Percentiles rank a stretch among this genome's conserved stretches.
phyloP scores from a whole-genome alignment of 2,329 filamentous ascomycete genomes.

The Aureobasidium uvarum region DNA sequence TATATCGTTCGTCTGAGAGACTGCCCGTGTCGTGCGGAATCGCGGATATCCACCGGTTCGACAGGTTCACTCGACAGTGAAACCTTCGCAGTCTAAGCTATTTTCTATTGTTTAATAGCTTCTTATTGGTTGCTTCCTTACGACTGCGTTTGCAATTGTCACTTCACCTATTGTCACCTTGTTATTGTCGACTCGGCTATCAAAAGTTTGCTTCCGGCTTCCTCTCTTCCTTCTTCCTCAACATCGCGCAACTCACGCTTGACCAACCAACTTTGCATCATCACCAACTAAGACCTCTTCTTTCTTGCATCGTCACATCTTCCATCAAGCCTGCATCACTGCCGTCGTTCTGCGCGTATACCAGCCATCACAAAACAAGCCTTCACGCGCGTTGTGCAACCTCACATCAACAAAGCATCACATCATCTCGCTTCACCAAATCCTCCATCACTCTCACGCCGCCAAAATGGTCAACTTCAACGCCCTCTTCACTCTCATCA shows the following conservation, averaged over 20 bases:
- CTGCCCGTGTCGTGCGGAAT: not conserved
- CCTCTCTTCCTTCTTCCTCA: not conserved
- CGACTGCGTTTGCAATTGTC: conserved; percentile 10
- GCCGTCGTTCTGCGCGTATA: not conserved
- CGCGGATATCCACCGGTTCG: not conserved
- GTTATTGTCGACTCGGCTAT: conserved; percentile 13
- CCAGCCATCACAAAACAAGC: not conserved
- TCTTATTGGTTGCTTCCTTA: not conserved
- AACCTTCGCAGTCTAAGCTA: not conserved
- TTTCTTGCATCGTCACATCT: not conserved
- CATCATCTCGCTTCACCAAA: not conserved
- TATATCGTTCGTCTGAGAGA: not conserved
- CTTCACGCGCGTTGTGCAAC: not conserved
- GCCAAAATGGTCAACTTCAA: not conserved
- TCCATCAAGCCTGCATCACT: not conserved
- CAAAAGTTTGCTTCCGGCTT: not conserved
- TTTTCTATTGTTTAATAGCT: not conserved
- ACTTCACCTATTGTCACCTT: not conserved
- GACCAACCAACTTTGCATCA: not conserved
- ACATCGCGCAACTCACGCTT: not conserved
- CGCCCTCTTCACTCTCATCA: not conserved
- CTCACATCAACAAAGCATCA: not conserved
- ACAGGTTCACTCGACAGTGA: not conserved
- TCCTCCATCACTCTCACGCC: not conserved
- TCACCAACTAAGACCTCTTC: not conserved